Evolutionary conservation across 1,139 yeast species (phyloP), one percentile per base, ranked within the genome.

Genomic region (Saccharomyces hybrid): DNA sequence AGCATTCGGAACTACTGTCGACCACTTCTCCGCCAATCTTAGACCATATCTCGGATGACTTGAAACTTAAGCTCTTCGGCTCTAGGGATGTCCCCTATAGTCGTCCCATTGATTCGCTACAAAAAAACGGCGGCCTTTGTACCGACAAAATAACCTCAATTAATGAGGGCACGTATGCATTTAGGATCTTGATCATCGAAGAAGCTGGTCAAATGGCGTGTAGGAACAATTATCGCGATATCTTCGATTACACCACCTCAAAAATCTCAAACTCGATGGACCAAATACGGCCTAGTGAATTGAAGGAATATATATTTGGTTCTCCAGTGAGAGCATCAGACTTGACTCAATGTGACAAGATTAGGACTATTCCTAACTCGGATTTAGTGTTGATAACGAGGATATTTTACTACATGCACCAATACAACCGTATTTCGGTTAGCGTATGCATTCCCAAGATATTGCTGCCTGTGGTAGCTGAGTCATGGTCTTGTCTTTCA

Each of bases 121-220:
- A 38, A 20, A 16, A 38, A 38, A 38, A 38, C 13, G 44, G 44
- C 4, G 44, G n/a, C 3, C 25, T 38, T 8, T 9, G 25, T 11
- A 16, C 25, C 3, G 44, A 38, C 6, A 38, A 38, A 16, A 8
- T 38, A 2, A 38, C 44, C 25, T 38, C 25, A 2, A 38, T 38
- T 2, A 38, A 38, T 38, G 44, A 38, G 25, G 11, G 11, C 5
- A 14, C 31, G 32, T 9, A 28, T 8, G 32, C 11, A 7, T 48
- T 48, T 13, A 48, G 50, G 25, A 16, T 48, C 2, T 16, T 48
- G 23, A 59, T 73, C 1, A 67, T 72, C 1, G 73, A 71, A 51
- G 75, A 72, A 52, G 68, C 70, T 9, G 75, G 72, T 5, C 71
- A 68, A 31, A 59, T 71, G 50, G 63, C 63, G 42, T 68, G 72